Conservation (phyloP, 805 yeast species). For the Komagataella ulmi region DNA sequence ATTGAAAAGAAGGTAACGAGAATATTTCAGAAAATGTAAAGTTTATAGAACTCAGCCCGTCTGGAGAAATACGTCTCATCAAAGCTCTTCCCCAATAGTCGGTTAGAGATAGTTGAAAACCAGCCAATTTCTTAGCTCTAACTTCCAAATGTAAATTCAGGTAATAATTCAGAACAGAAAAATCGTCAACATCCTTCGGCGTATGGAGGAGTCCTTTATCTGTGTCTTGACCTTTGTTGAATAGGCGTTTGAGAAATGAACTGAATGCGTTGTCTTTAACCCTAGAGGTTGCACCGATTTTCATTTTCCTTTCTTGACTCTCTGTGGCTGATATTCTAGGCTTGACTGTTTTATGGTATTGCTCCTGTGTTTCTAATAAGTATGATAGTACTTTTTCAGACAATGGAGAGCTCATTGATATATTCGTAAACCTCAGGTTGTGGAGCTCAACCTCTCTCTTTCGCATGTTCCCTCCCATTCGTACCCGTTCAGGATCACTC, state of each 20-base stretch:
- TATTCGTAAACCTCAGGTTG: background rate
- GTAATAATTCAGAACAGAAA: slow-evolving; percentile 30
- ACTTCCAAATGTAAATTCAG: slow-evolving; percentile 40
- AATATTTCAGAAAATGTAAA: slow-evolving; percentile 25
- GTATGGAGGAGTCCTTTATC: background rate
- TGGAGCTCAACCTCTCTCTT: background rate
- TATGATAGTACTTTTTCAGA: background rate
- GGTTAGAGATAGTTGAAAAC: slow-evolving; percentile 44
- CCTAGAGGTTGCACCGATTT: background rate
- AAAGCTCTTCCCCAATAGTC: slow-evolving; percentile 63
- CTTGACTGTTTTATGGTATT: background rate
- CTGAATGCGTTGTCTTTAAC: slow-evolving; percentile 5
- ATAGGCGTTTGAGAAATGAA: slow-evolving; percentile 3
- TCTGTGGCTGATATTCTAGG: background rate
- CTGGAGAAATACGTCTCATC: slow-evolving; percentile 29
- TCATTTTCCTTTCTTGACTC: background rate
- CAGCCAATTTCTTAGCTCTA: slow-evolving; percentile 33
- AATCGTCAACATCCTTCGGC: background rate
- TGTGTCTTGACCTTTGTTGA: background rate
- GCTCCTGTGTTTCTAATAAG: background rate
- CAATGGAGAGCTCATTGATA: background rate
- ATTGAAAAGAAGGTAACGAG: slow-evolving; percentile 21
- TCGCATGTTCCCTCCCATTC: background rate
- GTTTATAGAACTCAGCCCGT: slow-evolving; percentile 19
- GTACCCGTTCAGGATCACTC: slow-evolving; percentile 4